Evolutionary conservation across 2,329 filamentous ascomycete species (phyloP), one percentile per base, ranked within the genome.

Genomic region (Aspergillus fijiensis): DNA sequence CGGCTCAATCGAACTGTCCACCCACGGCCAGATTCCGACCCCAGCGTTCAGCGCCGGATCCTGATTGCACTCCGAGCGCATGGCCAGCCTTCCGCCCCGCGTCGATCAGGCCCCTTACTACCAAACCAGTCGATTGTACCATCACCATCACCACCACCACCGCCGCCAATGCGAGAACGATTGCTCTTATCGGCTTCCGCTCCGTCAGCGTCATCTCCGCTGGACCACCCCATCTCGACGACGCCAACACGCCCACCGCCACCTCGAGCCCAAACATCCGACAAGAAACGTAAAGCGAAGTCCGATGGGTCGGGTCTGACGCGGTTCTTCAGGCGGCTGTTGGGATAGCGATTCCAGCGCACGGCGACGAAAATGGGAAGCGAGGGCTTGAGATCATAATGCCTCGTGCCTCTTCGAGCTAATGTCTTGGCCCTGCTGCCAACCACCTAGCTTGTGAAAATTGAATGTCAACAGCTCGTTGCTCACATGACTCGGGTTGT

Each of bases 1-100:
- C 66, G 64, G 51, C 65, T 65, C 49, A 59, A 61, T 45, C 60
- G 58, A 57, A 62, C 64, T n/a, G 60, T 58, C 51, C 62, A 64
- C 59, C 5, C 39, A 29, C 60, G 63, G 45, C 58, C 54, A 61
- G 55, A 62, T 61, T 45, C 33, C 21, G 60, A 58, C 47, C 48
- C 19, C 51, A 49, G 51, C 25, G 48, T 61, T 12, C 39, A 61
- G 45, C 56, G 51, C 56, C 51, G 58, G 56, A 61, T 61, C 48
- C 54, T 27, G 11, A 35, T 49, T 51, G 47, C 48, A 27, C 31
- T 57, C 31, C 49, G 54, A 57, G 31, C 48, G 47, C 54, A 57
- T 39, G 48, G 47, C 11, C 54, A 57, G 54, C 54, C 47, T 23
- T 57, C 54, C 49, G 47, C 48, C 19, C 42, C 31, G 47, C 33